Base-by-base conservation (phyloP, 768 basidiomycete genomes). In the Psilocybe azurescens region DNA sequence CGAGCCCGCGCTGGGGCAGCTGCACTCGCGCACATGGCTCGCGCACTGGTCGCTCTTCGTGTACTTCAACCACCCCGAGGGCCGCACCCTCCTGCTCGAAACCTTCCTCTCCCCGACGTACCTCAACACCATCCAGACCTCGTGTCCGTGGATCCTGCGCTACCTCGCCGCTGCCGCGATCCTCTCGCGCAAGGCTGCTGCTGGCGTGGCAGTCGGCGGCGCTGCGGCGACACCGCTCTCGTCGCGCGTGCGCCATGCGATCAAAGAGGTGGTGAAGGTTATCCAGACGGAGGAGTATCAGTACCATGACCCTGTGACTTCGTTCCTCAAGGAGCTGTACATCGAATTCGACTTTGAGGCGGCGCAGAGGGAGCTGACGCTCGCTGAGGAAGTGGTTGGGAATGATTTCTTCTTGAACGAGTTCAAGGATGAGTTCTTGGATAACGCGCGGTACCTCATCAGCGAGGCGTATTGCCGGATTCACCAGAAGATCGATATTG, bases 31-130 rank as follows among this genome's bases (percentile, higher is more conserved):
- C 61, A 94, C 95, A 18, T 98, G 97, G 95, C 86, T 97, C 62
- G 88, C 94, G 6, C 97, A 99, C 78, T 99, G 97, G 97, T 93
- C 91, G 1, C 88, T 99, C 53, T 99, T 98, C 75, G 95, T 98
- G 59, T 99, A 97, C 80, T 99, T 95, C 82, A 98, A 97, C 79
- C 94, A 98, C 77, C 88, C 89, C 0, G 88, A 95, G 68, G 95
- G 94, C 29, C 89, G 95, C 46, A 93, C 92, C 0, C 87, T 94
- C 16, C 89, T 99, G 60, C 89, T 99, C 67, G 97, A 99, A 72
- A 94, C 93, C 0, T 99, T 98, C 89, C 90, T 99, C 72, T 86
- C 92, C 18, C 96, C 96, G 1, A 92, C 93, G 0, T 99, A 98
- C 82, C 91, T 99, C 74, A 97, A 98, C 80, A 98, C 97, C 11